phyloP scores from a whole-genome alignment of 768 basidiomycete species.

The Tulasnella calospora region DNA sequence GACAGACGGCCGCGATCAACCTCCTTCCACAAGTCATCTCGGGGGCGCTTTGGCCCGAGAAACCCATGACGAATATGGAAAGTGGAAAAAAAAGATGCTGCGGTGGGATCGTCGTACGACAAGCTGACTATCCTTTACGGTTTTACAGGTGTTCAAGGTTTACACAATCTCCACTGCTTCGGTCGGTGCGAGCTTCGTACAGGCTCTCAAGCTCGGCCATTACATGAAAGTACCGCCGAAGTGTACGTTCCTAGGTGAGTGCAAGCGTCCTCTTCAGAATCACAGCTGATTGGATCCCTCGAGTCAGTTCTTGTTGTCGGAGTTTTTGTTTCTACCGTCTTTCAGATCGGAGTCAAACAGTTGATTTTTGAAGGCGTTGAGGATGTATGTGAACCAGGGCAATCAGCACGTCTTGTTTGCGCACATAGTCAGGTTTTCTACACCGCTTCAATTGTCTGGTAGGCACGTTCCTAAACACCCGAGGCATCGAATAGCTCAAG shows the following conservation, averaged over 20 bases:
- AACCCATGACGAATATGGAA: slow-evolving; percentile 44
- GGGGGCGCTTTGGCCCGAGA: slow-evolving; percentile 42
- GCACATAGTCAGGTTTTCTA: slow-evolving; percentile 39
- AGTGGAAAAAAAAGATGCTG: background rate
- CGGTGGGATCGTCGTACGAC: background rate
- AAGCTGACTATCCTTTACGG: background rate
- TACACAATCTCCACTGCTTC: slow-evolving; percentile 36
- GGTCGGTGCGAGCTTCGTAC: slow-evolving; percentile 33
- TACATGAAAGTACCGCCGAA: slow-evolving; percentile 50
- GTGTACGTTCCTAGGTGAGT: slow-evolving; percentile 36
- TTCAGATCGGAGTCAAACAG: slow-evolving; percentile 41
- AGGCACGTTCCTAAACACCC: slow-evolving; percentile 17
- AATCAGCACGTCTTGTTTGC: slow-evolving; percentile 39
- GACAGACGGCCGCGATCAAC: slow-evolving; percentile 41
- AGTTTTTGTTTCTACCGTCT: slow-evolving; percentile 35
- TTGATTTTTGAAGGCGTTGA: slow-evolving; percentile 38
- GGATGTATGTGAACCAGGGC: slow-evolving; percentile 39
- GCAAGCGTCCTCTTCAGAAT: background rate
- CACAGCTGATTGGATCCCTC: background rate
- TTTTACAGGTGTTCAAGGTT: slow-evolving; percentile 37
- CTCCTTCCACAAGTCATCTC: slow-evolving; percentile 43
- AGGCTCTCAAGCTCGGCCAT: slow-evolving; percentile 43
- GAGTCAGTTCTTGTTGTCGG: slow-evolving; percentile 37
- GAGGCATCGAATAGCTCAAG: background rate
- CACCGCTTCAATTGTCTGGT: slow-evolving; percentile 45